A percentile compares a stretch with the other conserved stretches of the same genome.
These are phyloP conservation scores for Spergularia azorica DNA, from an alignment of 179 eudicot genomes.

Conservation along the genomic window DNA sequence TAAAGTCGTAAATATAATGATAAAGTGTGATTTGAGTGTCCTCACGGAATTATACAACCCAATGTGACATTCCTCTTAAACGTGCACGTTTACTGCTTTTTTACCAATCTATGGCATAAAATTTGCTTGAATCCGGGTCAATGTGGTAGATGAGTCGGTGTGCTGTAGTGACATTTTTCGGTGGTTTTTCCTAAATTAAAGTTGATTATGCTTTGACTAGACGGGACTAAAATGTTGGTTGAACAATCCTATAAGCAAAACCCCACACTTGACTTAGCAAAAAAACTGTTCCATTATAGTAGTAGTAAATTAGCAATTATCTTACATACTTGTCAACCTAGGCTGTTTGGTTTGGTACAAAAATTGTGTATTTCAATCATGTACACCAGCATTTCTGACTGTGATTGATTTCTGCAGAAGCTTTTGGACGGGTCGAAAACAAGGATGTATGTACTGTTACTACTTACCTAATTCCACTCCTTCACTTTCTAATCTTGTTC, in stretches of 20 bases:
- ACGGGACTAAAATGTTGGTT: background rate
- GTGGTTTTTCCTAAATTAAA: background rate
- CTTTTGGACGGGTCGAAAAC: slow-evolving; percentile 9
- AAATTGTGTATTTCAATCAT: background rate
- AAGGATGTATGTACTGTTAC: background rate
- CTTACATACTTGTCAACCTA: slow-evolving; percentile 11
- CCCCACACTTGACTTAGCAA: slow-evolving; percentile 10
- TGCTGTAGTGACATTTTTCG: background rate
- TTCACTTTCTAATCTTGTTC: background rate
- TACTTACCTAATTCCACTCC: background rate
- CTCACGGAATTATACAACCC: background rate
- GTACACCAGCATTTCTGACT: slow-evolving; percentile 1
- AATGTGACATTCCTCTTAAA: background rate
- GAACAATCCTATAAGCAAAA: background rate
- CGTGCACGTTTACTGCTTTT: slow-evolving; percentile 7
- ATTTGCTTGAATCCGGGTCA: slow-evolving; percentile 4
- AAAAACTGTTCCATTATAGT: background rate
- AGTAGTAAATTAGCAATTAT: too few relatives aligned
- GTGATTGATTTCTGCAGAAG: background rate
- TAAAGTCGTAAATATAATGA: background rate
- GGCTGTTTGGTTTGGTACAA: slow-evolving; percentile 20
- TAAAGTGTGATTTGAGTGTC: background rate
- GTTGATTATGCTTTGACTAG: slow-evolving; percentile 6
- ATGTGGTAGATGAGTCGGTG: background rate
- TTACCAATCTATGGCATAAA: slow-evolving; percentile 8